phyloP scores from a whole-genome alignment of 108 stramenopile species.

The Epithemia pelagica region DNA sequence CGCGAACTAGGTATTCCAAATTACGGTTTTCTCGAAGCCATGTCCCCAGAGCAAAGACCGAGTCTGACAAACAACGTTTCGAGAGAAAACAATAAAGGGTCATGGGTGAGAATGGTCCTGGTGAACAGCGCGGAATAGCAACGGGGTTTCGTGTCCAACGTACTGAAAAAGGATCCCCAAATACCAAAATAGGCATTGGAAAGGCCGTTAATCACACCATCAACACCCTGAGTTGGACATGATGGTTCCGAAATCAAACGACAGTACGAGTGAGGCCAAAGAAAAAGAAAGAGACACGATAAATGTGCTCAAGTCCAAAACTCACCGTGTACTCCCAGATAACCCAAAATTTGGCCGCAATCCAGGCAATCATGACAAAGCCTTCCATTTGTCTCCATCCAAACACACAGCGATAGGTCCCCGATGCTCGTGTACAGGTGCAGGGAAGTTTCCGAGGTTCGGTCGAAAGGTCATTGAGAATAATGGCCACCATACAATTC shows the following conservation, averaged over 20 bases:
- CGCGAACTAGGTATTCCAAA: slow-evolving; percentile 7
- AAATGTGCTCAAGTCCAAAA: no score
- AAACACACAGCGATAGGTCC: slow-evolving; percentile 9
- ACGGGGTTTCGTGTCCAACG: no score
- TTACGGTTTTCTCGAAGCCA: slow-evolving; percentile 55
- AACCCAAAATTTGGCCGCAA: slow-evolving; percentile 23
- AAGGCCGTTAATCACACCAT: slow-evolving; percentile 40
- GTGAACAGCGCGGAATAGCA: not conserved
- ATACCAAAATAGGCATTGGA: slow-evolving; percentile 37
- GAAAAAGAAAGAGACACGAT: no score
- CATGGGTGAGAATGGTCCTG: not conserved
- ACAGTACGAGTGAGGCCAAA: no score
- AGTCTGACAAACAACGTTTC: not conserved
- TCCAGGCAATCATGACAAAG: slow-evolving; percentile 14
- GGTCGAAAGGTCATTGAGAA: slow-evolving; percentile 23
- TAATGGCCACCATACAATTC: slow-evolving; percentile 19
- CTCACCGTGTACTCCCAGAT: slow-evolving; percentile 20
- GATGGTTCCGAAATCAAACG: no score
- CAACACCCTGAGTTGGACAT: slow-evolving; percentile 29
- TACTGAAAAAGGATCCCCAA: slow-evolving; percentile 44
- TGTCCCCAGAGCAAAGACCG: slow-evolving; percentile 32
- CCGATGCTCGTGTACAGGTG: not conserved
- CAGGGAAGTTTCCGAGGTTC: not conserved
- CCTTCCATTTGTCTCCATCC: slow-evolving; percentile 39
- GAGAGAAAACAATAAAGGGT: not conserved